phyloP scores from a whole-genome alignment of 345 rosid genomes.

The Arabis alpina region DNA sequence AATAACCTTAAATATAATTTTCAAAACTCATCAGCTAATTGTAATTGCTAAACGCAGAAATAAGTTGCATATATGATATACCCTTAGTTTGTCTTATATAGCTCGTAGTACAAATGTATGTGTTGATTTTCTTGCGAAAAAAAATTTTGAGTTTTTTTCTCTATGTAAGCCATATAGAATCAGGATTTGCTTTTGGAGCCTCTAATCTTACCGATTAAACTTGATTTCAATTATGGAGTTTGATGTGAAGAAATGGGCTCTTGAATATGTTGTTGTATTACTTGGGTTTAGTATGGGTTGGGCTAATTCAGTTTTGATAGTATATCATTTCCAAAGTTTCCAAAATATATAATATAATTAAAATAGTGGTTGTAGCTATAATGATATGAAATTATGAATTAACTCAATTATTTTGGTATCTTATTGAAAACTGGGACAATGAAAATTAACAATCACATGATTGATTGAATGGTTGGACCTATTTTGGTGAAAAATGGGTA shows the following conservation, averaged over 20 bases:
- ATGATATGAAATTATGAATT: no score
- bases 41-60: background rate
- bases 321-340: no score
- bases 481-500: background rate
- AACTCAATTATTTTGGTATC: background rate
- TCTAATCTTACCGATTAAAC: no score
- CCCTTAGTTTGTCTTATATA: no score
- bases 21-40: background rate
- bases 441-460: background rate
- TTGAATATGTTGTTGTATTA: no score
- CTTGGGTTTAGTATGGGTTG: background rate
- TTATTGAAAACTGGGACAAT: background rate
- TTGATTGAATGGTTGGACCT: constrained; percentile 5
- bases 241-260: background rate
- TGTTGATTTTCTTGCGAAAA: no score
- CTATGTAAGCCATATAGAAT: no score
- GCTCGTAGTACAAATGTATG: no score
- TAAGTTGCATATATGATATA: background rate
- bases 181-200: no score
- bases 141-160: no score
- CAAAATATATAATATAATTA: background rate
- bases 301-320: background rate
- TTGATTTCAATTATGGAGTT: no score
- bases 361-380: background rate
- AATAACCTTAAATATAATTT: no score